phyloP scores from a whole-genome alignment of 352 stramenopile genomes.

The Pythium brachiatum region DNA sequence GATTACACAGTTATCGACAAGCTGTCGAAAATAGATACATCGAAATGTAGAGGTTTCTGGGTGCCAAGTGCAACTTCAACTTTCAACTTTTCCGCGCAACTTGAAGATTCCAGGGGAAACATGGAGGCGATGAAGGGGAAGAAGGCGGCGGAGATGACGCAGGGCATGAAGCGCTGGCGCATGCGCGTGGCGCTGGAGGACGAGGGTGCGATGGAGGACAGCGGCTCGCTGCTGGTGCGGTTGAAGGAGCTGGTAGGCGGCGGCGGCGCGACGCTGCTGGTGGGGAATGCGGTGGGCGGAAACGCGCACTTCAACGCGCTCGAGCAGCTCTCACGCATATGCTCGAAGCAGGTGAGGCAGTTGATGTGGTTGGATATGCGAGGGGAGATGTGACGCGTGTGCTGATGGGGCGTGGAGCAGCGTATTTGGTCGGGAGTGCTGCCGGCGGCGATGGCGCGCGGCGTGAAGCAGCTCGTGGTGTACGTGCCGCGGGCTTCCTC shows the following conservation, averaged over 20 bases:
- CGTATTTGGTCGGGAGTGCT: constrained; percentile 24
- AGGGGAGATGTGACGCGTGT: not conserved
- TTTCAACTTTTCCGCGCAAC: constrained; percentile 14
- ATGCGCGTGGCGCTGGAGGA: constrained; percentile 27
- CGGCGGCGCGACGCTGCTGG: constrained; percentile 14
- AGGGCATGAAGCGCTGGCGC: constrained; percentile 20
- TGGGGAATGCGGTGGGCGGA: constrained; percentile 14
- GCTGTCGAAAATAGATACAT: constrained; percentile 24
- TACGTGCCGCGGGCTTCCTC: constrained; percentile 20
- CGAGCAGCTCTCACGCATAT: constrained; percentile 29
- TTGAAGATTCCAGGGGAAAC: constrained; percentile 5
- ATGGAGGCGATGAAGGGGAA: constrained; percentile 9
- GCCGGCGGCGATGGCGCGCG: not conserved
- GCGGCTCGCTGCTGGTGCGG: constrained; percentile 22
- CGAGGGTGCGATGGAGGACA: not conserved
- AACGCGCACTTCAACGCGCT: constrained; percentile 33
- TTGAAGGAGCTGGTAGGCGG: constrained; percentile 24
- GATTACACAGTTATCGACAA: constrained; percentile 21
- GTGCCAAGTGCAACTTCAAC: constrained; percentile 23
- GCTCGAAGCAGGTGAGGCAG: constrained; percentile 25
- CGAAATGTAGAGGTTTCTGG: constrained; percentile 1
- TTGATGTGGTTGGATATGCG: not conserved
- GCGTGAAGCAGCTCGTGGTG: constrained; percentile 27
- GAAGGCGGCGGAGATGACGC: constrained; percentile 9
- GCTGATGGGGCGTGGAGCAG: not conserved